phyloP scores from a whole-genome alignment of 306 rosid species.

The Vachellia collinsii region DNA sequence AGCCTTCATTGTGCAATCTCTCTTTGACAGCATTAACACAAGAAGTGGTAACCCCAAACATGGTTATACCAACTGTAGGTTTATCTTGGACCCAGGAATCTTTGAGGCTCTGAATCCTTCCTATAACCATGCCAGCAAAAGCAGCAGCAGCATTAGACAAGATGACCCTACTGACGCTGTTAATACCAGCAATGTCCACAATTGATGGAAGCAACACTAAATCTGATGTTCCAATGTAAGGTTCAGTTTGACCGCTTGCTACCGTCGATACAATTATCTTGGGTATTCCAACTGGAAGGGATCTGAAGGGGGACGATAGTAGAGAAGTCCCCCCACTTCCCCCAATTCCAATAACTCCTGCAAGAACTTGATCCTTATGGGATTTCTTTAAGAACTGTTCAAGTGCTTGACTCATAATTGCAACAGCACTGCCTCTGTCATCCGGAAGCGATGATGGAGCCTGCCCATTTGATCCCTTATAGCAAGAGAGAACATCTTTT shows the following conservation, averaged over 20 bases:
- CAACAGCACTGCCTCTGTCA: slow-evolving; percentile 78
- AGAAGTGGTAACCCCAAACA: slow-evolving; percentile 92
- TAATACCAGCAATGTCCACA: slow-evolving; percentile 80
- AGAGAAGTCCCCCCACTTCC: slow-evolving; percentile 92
- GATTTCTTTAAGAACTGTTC: slow-evolving; percentile 57
- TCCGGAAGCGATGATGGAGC: slow-evolving; percentile 48
- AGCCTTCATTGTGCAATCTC: slow-evolving; percentile 74
- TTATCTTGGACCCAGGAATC: slow-evolving; percentile 48
- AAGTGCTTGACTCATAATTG: slow-evolving; percentile 70
- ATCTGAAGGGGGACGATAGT: slow-evolving; percentile 59
- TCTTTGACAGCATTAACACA: slow-evolving; percentile 75
- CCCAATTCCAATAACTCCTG: slow-evolving; percentile 78
- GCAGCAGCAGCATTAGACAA: slow-evolving; percentile 82
- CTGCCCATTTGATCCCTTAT: slow-evolving; percentile 33
- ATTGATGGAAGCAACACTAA: slow-evolving; percentile 74
- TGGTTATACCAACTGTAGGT: slow-evolving; percentile 75
- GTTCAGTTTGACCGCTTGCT: slow-evolving; percentile 91
- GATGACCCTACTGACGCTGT: slow-evolving; percentile 75
- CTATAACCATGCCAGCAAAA: slow-evolving; percentile 86
- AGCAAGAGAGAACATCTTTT: slow-evolving; percentile 56
- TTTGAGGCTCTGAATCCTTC: slow-evolving; percentile 52
- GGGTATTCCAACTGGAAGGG: slow-evolving; percentile 83
- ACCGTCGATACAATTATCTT: slow-evolving; percentile 84
- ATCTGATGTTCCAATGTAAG: slow-evolving; percentile 80
- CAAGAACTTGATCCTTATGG: slow-evolving; percentile 48